phyloP scores from a whole-genome alignment of 2,329 filamentous ascomycete species.

The Ambrosiella cleistominuta region DNA sequence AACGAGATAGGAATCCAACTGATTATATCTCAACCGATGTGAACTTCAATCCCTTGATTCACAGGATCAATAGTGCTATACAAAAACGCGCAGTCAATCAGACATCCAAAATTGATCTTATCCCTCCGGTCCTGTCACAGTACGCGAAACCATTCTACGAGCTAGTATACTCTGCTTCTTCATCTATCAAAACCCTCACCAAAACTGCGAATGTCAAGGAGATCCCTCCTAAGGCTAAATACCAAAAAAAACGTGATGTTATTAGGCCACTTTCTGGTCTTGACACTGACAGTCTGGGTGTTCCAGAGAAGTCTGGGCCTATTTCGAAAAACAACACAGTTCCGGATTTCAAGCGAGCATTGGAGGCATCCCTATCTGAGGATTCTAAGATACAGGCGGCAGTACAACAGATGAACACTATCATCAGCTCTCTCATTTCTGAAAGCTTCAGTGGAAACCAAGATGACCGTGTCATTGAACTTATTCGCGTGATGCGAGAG shows the following conservation, averaged over 20 bases:
- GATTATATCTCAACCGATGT: constrained; percentile 70
- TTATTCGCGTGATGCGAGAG: constrained; percentile 59
- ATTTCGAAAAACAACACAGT: constrained; percentile 56
- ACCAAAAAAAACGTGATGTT: constrained; percentile 49
- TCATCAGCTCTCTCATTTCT: constrained; percentile 51
- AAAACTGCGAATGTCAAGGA: constrained; percentile 66
- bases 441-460: constrained; percentile 58
- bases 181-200: constrained; percentile 46
- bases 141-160: constrained; percentile 57
- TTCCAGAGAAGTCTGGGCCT: neutral
- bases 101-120: constrained; percentile 41
- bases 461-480: constrained; percentile 60
- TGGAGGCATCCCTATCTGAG: constrained; percentile 43
- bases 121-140: constrained; percentile 47
- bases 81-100: constrained; percentile 65
- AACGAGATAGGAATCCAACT: constrained; percentile 21
- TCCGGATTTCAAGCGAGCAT: constrained; percentile 68
- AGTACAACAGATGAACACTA: constrained; percentile 53
- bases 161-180: constrained; percentile 39
- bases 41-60: constrained; percentile 68
- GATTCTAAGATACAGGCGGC: constrained; percentile 48
- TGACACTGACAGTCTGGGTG: constrained; percentile 55
- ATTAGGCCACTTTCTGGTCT: constrained; percentile 79
- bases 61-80: constrained; percentile 74
- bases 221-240: constrained; percentile 67